Percentiles rank a stretch among this genome's conserved stretches.
Evolutionary conservation across 495 filamentous ascomycete species (phyloP).

Genomic region (Aspergillus biplanus): DNA sequence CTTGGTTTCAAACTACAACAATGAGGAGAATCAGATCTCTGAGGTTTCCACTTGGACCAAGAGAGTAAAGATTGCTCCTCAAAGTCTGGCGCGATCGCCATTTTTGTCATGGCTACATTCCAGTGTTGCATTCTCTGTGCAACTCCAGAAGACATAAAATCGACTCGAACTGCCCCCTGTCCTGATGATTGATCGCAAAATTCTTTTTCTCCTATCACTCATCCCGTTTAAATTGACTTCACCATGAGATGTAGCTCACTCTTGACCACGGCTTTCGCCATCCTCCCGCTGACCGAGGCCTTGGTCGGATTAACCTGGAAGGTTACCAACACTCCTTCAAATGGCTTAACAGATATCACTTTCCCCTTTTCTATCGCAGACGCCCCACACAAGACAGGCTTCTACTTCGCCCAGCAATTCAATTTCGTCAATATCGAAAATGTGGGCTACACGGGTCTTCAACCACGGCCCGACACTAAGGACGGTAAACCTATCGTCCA

Average conservation of each 20-base stretch:
- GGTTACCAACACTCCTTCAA: neutral
- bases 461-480: constrained; percentile 11
- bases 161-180: too few species aligned
- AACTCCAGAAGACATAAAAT: too few species aligned
- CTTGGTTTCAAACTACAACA: too few species aligned
- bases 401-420: neutral
- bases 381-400: neutral
- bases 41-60: too few species aligned
- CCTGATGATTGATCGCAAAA: too few species aligned
- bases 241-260: neutral
- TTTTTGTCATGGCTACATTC: too few species aligned
- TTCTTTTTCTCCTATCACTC: too few species aligned
- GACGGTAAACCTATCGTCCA: constrained; percentile 27
- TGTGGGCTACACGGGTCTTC: neutral
- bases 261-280: neutral
- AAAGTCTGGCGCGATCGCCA: too few species aligned
- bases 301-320: neutral
- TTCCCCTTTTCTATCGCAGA: neutral
- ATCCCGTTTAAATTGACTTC: neutral
- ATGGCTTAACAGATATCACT: neutral
- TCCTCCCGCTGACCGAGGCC: neutral
- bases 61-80: too few species aligned
- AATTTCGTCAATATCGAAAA: neutral
- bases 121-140: too few species aligned
- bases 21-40: too few species aligned